Conservation (phyloP, 2,329 filamentous ascomycete genomes). For the Monilinia laxa region DNA sequence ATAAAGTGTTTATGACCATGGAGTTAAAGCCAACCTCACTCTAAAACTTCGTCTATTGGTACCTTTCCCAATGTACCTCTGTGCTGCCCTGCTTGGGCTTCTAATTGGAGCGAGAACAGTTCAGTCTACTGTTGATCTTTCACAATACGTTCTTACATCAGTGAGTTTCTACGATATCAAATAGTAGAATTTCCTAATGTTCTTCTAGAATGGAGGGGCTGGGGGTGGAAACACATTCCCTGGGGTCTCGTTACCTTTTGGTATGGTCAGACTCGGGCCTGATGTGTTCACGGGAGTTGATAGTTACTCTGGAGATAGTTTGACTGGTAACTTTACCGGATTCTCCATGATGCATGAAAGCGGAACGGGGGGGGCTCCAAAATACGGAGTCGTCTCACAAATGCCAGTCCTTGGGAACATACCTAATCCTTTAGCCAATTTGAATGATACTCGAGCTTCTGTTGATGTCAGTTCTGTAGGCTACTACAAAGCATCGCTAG, state of each 20-base stretch:
- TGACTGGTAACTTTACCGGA: constrained; percentile 53
- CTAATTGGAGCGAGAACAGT: background rate
- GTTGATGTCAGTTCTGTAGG: constrained; percentile 56
- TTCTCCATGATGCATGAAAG: constrained; percentile 65
- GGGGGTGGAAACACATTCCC: constrained; percentile 27
- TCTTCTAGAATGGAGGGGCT: constrained; percentile 15
- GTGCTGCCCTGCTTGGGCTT: constrained; percentile 12
- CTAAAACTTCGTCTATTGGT: background rate
- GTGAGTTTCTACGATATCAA: constrained; percentile 1
- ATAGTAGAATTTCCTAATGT: background rate
- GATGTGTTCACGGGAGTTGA: constrained; percentile 45
- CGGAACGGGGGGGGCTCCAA: constrained; percentile 66
- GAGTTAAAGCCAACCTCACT: background rate
- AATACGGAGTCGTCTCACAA: constrained; percentile 64
- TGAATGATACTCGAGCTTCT: constrained; percentile 53
- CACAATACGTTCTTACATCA: constrained; percentile 24
- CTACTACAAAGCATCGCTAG: constrained; percentile 58
- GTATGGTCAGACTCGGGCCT: constrained; percentile 28
- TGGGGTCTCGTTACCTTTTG: constrained; percentile 27
- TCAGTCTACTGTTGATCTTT: constrained; percentile 15
- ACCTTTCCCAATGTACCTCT: constrained; percentile 12
- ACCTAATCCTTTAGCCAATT: constrained; percentile 53
- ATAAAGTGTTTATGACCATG: background rate
- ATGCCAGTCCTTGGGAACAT: constrained; percentile 53
- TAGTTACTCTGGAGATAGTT: constrained; percentile 53